A percentile compares a stretch with the other conserved stretches of the same genome.
phyloP scores from a whole-genome alignment of 2,329 filamentous ascomycete genomes.

The Akanthomyces lecanii region DNA sequence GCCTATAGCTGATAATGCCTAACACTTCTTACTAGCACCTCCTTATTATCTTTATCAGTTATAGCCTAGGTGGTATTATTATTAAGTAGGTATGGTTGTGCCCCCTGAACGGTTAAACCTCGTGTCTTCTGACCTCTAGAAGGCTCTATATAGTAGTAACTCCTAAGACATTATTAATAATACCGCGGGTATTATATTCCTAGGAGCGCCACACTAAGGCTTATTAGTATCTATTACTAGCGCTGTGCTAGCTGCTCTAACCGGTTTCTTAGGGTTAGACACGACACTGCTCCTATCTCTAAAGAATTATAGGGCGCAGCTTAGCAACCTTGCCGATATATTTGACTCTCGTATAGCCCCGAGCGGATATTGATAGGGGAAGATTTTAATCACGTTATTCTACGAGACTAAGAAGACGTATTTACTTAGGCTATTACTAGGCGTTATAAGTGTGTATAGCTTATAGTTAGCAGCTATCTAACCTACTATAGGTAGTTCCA shows the following conservation, averaged over 20 bases:
- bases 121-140: not conserved
- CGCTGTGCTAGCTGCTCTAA: constrained; percentile 11
- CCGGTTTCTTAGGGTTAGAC: constrained; percentile 19
- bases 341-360: not conserved
- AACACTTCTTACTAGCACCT: constrained; percentile 14
- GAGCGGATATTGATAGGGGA: not conserved
- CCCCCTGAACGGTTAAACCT: not conserved
- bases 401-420: constrained; percentile 22
- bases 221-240: constrained; percentile 13
- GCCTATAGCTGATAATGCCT: not conserved
- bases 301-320: constrained; percentile 3
- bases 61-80: constrained; percentile 24
- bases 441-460: constrained; percentile 15
- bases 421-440: constrained; percentile 17
- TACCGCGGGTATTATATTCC: constrained; percentile 20
- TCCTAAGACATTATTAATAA: constrained; percentile 13
- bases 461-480: not conserved
- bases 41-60: constrained; percentile 22
- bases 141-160: constrained; percentile 15
- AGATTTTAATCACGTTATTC: constrained; percentile 17
- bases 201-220: constrained; percentile 21
- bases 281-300: constrained; percentile 16
- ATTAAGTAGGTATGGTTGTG: constrained; percentile 21
- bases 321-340: constrained; percentile 8
- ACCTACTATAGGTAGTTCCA: constrained; percentile 14